Percentiles rank a stretch among this genome's conserved stretches.
phyloP scores from a whole-genome alignment of 768 basidiomycete genomes.

The Mycena vitilis region DNA sequence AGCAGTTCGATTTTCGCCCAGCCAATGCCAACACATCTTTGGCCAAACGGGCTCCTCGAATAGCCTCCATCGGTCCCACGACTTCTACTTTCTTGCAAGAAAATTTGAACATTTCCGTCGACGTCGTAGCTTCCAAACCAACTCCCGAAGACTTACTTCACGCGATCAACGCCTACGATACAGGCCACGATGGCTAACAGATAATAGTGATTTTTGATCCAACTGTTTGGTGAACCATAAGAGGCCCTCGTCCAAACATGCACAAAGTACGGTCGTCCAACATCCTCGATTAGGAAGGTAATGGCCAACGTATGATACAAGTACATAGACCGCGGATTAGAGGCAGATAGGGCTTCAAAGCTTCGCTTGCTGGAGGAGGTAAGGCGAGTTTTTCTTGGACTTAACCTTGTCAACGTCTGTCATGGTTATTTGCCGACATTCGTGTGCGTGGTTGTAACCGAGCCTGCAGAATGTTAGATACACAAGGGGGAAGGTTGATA shows the following conservation, averaged over 20 bases:
- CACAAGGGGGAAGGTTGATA: not conserved
- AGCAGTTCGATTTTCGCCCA: conserved; percentile 55
- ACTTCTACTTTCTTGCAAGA: conserved; percentile 65
- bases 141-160: conserved; percentile 62
- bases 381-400: conserved; percentile 68
- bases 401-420: conserved; percentile 82
- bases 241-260: not conserved
- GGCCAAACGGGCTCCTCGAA: conserved; percentile 38
- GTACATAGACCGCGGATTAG: not conserved
- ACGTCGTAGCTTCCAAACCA: conserved; percentile 67
- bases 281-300: not conserved
- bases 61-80: conserved; percentile 79
- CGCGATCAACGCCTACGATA: conserved; percentile 39
- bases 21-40: conserved; percentile 1
- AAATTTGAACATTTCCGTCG: conserved; percentile 59
- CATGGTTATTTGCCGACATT: conserved; percentile 70
- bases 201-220: no score
- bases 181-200: not conserved
- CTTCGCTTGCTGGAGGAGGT: conserved; percentile 60
- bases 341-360: conserved; percentile 41
- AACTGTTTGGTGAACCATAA: no score
- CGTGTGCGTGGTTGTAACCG: conserved; percentile 84
- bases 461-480: conserved; percentile 53
- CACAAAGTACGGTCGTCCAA: not conserved
- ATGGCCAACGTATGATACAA: not conserved